These are phyloP conservation scores for Leccinellum rugosiceps DNA, from an alignment of 768 basidiomycete species.

Conservation along the genomic window DNA sequence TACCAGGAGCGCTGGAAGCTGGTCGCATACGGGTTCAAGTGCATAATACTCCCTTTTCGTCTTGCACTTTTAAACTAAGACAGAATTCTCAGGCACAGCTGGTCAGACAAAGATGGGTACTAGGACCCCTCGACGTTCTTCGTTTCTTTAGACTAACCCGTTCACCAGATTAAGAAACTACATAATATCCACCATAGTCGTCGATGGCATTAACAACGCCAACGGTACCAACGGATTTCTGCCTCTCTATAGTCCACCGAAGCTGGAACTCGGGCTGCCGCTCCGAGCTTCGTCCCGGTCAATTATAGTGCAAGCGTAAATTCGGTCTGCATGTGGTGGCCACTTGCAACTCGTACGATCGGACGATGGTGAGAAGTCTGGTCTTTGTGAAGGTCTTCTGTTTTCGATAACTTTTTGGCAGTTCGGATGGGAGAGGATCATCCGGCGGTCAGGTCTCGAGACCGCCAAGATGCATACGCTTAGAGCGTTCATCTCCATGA, in stretches of 20 bases:
- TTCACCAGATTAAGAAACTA: background rate
- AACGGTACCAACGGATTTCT: background rate
- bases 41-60: background rate
- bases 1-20: background rate
- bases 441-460: background rate
- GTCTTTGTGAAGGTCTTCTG: background rate
- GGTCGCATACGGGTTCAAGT: background rate
- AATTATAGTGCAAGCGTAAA: background rate
- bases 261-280: background rate
- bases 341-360: background rate
- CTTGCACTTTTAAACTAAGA: background rate
- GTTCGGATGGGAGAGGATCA: background rate
- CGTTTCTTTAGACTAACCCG: background rate
- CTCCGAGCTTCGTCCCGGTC: background rate
- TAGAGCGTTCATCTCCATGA: background rate
- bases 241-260: background rate
- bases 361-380: background rate
- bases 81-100: background rate
- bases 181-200: no score
- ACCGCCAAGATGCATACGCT: background rate
- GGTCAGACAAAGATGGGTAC: background rate
- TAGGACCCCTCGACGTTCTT: background rate
- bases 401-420: background rate
- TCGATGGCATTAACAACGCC: background rate
- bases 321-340: background rate